A percentile compares a stretch with the other conserved stretches of the same genome.
phyloP scores from a whole-genome alignment of 305 asterid species.

The Fraxinus albicans region DNA sequence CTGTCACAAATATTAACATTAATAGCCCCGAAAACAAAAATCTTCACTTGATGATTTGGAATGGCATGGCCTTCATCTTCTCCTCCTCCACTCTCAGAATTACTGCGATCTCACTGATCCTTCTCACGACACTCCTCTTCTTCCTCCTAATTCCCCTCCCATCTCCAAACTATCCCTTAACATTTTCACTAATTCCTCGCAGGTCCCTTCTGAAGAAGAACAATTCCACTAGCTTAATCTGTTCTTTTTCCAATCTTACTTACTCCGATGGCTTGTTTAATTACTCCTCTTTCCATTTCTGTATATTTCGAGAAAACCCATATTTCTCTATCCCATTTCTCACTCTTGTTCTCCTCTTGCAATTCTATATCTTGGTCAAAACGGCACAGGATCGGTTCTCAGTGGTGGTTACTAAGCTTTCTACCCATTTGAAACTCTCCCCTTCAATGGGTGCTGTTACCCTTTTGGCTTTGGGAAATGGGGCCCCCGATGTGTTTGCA shows the following conservation, averaged over 20 bases:
- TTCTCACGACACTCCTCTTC: slow-evolving; percentile 41
- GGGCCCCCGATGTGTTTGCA: slow-evolving; percentile 96
- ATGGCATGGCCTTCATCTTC: slow-evolving; percentile 56
- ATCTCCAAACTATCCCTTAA: background rate
- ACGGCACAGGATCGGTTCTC: slow-evolving; percentile 91
- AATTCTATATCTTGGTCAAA: slow-evolving; percentile 79
- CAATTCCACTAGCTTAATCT: slow-evolving; percentile 31
- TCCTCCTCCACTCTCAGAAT: slow-evolving; percentile 19
- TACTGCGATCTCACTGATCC: slow-evolving; percentile 44
- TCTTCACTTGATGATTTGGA: slow-evolving; percentile 3
- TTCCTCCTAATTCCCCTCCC: slow-evolving; percentile 42
- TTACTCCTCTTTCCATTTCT: slow-evolving; percentile 60
- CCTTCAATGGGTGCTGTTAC: slow-evolving; percentile 99
- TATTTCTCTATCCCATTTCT: slow-evolving; percentile 67
- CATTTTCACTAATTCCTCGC: slow-evolving; percentile 28
- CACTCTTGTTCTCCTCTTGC: slow-evolving; percentile 49
- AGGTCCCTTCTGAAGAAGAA: slow-evolving; percentile 34
- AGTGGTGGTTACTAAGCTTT: slow-evolving; percentile 80
- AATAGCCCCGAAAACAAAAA: background rate
- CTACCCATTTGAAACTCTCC: slow-evolving; percentile 60
- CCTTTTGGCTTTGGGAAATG: slow-evolving; percentile 88
- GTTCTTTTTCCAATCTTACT: slow-evolving; percentile 40
- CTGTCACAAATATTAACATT: background rate
- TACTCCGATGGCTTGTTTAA: slow-evolving; percentile 59
- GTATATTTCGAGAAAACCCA: slow-evolving; percentile 49